phyloP scores from a whole-genome alignment of 495 filamentous ascomycete species.

The Annulohypoxylon stygium region DNA sequence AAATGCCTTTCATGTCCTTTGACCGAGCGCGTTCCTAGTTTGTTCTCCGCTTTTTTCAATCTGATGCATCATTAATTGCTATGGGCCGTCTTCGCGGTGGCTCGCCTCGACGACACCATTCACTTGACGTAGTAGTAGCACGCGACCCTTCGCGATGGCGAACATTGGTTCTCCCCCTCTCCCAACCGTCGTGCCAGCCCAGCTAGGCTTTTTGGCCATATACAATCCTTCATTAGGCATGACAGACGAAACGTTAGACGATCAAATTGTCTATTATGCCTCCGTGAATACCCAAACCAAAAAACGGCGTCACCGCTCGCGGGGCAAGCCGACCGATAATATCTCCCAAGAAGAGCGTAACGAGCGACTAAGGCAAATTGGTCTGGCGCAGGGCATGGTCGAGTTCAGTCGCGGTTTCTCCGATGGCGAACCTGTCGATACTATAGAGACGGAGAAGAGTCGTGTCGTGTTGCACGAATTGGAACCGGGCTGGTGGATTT shows the following conservation, averaged over 20 bases:
- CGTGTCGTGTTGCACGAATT: constrained; percentile 87
- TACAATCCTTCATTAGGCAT: constrained; percentile 92
- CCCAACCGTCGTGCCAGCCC: constrained; percentile 73
- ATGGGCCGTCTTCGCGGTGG: constrained; percentile 37
- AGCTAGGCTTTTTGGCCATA: constrained; percentile 88
- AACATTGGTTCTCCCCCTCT: constrained; percentile 30
- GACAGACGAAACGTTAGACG: constrained; percentile 85
- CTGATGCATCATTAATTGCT: constrained; percentile 23
- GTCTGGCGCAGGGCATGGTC: constrained; percentile 97
- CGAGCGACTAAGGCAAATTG: constrained; percentile 88
- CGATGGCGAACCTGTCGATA: constrained; percentile 77
- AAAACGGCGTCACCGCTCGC: constrained; percentile 50
- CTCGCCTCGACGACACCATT: constrained; percentile 36
- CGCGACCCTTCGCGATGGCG: constrained; percentile 34
- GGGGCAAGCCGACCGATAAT: constrained; percentile 56
- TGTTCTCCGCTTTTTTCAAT: constrained; percentile 6
- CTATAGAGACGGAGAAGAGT: constrained; percentile 89
- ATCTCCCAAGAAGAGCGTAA: constrained; percentile 75
- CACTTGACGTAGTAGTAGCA: constrained; percentile 27
- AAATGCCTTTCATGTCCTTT: neutral
- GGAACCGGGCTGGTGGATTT: constrained; percentile 89
- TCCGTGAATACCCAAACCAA: constrained; percentile 66
- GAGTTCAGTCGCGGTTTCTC: constrained; percentile 92
- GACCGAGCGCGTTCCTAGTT: neutral
- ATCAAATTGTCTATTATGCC: constrained; percentile 95